Percentiles rank a stretch among this genome's conserved stretches.
Evolutionary conservation across 108 stramenopile genomes (phyloP).

Genomic region (Discostella stelligeroides): DNA sequence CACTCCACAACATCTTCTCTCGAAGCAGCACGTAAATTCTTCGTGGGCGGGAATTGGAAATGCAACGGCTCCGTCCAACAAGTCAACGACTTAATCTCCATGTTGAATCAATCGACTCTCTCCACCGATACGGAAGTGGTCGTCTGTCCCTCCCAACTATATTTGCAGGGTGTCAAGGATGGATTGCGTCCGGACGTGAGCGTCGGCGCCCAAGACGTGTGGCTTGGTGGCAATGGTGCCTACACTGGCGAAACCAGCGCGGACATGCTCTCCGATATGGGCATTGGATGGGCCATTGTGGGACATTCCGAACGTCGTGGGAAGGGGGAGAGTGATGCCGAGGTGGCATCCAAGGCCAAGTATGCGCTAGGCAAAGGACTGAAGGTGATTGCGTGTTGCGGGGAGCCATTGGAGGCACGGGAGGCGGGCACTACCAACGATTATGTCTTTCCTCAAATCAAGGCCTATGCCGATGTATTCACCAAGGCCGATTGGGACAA

Average conservation of each 20-base stretch:
- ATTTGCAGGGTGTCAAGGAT: slow-evolving; percentile 80
- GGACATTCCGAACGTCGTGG: slow-evolving; percentile 98
- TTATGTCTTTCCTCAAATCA: slow-evolving; percentile 95
- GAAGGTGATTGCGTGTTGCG: slow-evolving; percentile 97
- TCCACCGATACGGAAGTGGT: slow-evolving; percentile 93
- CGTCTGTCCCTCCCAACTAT: slow-evolving; percentile 93
- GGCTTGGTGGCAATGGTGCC: slow-evolving; percentile 91
- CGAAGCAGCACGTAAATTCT: slow-evolving; percentile 92
- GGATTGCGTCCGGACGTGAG: slow-evolving; percentile 87
- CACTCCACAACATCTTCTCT: slow-evolving; percentile 63
- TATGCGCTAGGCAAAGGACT: slow-evolving; percentile 93
- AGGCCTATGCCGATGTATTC: slow-evolving; percentile 93
- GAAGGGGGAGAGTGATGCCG: slow-evolving; percentile 93
- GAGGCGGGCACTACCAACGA: slow-evolving; percentile 98
- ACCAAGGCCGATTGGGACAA: slow-evolving; percentile 85
- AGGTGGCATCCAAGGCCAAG: slow-evolving; percentile 94
- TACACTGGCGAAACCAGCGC: slow-evolving; percentile 98
- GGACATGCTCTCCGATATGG: slow-evolving; percentile 97
- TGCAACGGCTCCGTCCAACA: slow-evolving; percentile 93
- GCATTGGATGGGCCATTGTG: slow-evolving; percentile 90
- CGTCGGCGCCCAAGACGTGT: slow-evolving; percentile 94
- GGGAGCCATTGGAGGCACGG: slow-evolving; percentile 94
- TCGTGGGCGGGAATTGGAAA: slow-evolving; percentile 99
- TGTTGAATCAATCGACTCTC: slow-evolving; percentile 87
- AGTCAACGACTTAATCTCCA: slow-evolving; percentile 82